These are phyloP conservation scores for Talaromyces atroroseus DNA, from an alignment of 2,329 filamentous ascomycete genomes.

Conservation along the genomic window DNA sequence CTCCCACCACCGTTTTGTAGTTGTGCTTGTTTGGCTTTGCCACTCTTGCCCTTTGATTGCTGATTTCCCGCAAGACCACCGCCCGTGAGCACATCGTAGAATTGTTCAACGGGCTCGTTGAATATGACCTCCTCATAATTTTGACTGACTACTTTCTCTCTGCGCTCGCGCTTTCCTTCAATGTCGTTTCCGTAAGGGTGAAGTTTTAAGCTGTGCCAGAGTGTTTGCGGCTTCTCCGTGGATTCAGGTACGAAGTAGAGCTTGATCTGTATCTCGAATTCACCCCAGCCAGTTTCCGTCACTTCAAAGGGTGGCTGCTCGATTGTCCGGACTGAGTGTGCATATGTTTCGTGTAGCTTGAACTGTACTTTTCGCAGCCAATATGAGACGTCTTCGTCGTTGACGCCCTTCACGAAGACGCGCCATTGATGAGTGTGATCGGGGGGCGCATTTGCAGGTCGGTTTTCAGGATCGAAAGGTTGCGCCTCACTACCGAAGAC, in stretches of 20 bases:
- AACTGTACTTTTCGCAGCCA: constrained; percentile 98
- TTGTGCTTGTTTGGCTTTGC: constrained; percentile 48
- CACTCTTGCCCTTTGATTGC: constrained; percentile 51
- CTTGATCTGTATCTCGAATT: constrained; percentile 94
- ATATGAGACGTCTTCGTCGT: constrained; percentile 85
- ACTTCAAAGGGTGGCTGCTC: constrained; percentile 79
- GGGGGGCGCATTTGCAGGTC: constrained; percentile 68
- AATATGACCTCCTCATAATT: constrained; percentile 93
- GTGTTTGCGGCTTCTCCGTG: constrained; percentile 89
- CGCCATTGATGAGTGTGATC: constrained; percentile 97
- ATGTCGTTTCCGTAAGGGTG: constrained; percentile 79
- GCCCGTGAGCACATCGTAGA: constrained; percentile 79
- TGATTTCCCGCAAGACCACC: constrained; percentile 50
- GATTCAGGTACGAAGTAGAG: constrained; percentile 86
- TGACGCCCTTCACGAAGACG: constrained; percentile 85
- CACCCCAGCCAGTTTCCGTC: constrained; percentile 92
- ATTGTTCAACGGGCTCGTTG: constrained; percentile 90
- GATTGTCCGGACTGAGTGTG: constrained; percentile 79
- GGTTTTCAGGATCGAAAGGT: constrained; percentile 69
- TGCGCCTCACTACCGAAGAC: constrained; percentile 75
- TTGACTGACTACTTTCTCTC: constrained; percentile 66
- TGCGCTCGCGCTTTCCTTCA: constrained; percentile 64
- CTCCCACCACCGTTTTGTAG: constrained; percentile 51
- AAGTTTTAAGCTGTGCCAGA: constrained; percentile 86
- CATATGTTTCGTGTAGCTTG: constrained; percentile 95